Base-by-base conservation (phyloP, 2,329 filamentous ascomycete species). In the Coniochaeta sp. region DNA sequence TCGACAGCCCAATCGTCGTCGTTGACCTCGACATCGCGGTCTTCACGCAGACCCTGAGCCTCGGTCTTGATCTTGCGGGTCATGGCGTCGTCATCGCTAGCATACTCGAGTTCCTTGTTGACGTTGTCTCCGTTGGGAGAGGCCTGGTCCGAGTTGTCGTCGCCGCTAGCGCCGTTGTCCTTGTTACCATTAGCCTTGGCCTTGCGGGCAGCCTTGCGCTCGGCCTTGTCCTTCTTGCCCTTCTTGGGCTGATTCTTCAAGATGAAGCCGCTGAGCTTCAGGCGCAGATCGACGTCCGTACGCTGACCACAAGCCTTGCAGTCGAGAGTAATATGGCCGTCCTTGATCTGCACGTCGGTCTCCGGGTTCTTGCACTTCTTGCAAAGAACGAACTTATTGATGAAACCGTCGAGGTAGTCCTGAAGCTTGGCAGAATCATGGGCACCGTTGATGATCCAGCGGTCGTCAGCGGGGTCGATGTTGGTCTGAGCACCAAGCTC, bases 311-410 rank as follows among this genome's bases (percentile, higher is more conserved):
- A 99, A 64, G 95, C 95, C 81, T 99, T 99, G 89, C 95, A 99
- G 79, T 99, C 95, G 67, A 98, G 87, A 64, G 91, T 78, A 75
- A 99, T 98, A 73, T 84, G 87, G 60, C 89, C 91, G 70, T 97
- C 93, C 79, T 96, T 97, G 83, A 98, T 91, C 72, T 89, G 86
- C 72, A 98, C 89, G 67, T 96, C 93, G 67, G 95, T 99, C 83
- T 99, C 95, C 38, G 95, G 95, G 77, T 99, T 99, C 87, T 96
- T 96, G 89, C 95, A 99, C 76, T 96, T 93, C 82, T 96, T 96
- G 90, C 95, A 99, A 65, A 99, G 92, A 71, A 99, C 95, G 68
- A 98, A 99, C 80, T 91, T 96, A 82, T 88, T 85, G 80, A 99
- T 99, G 85, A 99, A 99, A 69, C 93, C 93, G 75, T 98, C 93